A percentile compares a stretch with the other conserved stretches of the same genome.
Evolutionary conservation across 2,329 filamentous ascomycete genomes (phyloP).

Genomic region (Periglandula ipomoeae): DNA sequence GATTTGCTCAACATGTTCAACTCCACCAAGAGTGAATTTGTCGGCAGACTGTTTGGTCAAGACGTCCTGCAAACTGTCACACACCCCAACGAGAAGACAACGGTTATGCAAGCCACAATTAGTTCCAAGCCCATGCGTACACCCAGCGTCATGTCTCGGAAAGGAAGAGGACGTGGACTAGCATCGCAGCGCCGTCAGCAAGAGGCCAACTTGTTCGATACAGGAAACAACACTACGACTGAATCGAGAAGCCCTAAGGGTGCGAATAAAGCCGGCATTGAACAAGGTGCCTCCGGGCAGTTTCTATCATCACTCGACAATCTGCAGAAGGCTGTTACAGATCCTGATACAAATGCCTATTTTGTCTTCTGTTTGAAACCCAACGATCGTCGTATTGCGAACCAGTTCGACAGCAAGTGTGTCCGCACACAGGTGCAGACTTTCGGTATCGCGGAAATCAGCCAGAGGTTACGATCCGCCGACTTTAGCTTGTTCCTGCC

Average conservation of each 20-base stretch:
- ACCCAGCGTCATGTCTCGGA: conserved; percentile 84
- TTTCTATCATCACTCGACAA: conserved; percentile 85
- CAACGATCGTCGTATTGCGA: conserved; percentile 92
- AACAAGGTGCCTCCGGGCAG: conserved; percentile 86
- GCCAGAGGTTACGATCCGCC: conserved; percentile 80
- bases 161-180: conserved; percentile 37
- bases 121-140: conserved; percentile 90
- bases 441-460: conserved; percentile 94
- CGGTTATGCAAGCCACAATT: conserved; percentile 92
- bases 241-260: conserved; percentile 36
- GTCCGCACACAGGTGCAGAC: conserved; percentile 91
- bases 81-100: conserved; percentile 83
- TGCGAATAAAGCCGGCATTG: conserved; percentile 24
- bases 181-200: conserved; percentile 29
- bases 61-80: conserved; percentile 85
- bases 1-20: conserved; percentile 93
- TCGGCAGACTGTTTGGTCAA: conserved; percentile 88
- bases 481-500: conserved; percentile 95
- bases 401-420: conserved; percentile 98
- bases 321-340: conserved; percentile 76
- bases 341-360: conserved; percentile 81
- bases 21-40: conserved; percentile 78
- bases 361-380: conserved; percentile 97
- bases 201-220: conserved; percentile 20
- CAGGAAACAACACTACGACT: conserved; percentile 18